phyloP scores from a whole-genome alignment of 2,329 filamentous ascomycete genomes.

The Mariannaea elegans region DNA sequence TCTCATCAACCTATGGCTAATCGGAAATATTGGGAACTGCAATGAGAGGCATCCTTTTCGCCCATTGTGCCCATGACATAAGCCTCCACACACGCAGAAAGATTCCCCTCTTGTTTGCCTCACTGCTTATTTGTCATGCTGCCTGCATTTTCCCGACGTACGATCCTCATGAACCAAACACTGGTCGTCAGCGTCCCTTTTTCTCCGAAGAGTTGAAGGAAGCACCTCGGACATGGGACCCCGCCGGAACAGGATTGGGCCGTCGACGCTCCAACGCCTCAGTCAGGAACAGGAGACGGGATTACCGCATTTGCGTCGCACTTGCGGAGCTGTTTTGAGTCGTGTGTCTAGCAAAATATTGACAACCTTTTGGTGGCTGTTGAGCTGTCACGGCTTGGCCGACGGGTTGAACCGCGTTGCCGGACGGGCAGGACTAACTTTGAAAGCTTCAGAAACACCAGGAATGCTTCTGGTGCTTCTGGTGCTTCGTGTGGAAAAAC shows the following conservation, averaged over 20 bases:
- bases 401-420: slow-evolving; percentile 1
- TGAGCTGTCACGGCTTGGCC: background rate
- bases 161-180: background rate
- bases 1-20: background rate
- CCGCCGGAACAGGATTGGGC: slow-evolving; percentile 1
- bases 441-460: too few relatives aligned
- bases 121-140: background rate
- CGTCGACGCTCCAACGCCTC: slow-evolving; percentile 2
- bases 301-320: slow-evolving; percentile 7
- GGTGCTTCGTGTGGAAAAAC: background rate
- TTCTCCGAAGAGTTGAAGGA: background rate
- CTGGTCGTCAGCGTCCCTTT: background rate
- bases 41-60: background rate
- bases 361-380: slow-evolving; percentile 14
- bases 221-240: background rate
- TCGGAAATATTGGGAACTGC: slow-evolving; percentile 1
- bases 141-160: background rate
- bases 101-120: background rate
- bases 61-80: slow-evolving; percentile 14
- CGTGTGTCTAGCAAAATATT: slow-evolving; percentile 6
- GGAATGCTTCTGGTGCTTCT: background rate
- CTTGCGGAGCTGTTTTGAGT: background rate
- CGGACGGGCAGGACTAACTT: background rate
- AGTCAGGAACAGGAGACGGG: slow-evolving; percentile 10
- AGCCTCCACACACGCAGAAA: slow-evolving; percentile 2